phyloP scores from a whole-genome alignment of 2,329 filamentous ascomycete genomes.

The Fusarium verticillioides region DNA sequence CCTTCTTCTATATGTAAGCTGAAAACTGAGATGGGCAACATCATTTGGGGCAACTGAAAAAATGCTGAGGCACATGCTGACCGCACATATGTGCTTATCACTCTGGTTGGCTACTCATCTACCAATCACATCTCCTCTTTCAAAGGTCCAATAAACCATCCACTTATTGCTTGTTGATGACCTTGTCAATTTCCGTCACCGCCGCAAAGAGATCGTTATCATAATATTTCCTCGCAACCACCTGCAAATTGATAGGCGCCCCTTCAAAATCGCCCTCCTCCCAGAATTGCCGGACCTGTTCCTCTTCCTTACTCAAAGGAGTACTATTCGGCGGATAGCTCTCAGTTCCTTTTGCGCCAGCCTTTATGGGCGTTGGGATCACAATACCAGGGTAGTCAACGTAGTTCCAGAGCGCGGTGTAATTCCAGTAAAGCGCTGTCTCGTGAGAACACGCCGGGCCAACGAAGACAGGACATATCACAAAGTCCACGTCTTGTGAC shows the following conservation, averaged over 20 bases:
- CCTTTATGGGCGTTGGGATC: slow-evolving; percentile 47
- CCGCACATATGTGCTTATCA: background rate
- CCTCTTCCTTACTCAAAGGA: background rate
- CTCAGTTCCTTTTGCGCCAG: slow-evolving; percentile 7
- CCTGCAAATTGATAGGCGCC: slow-evolving; percentile 49
- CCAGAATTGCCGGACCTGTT: slow-evolving; percentile 48
- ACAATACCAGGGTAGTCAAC: slow-evolving; percentile 51
- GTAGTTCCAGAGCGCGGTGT: slow-evolving; percentile 52
- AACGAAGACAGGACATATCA: slow-evolving; percentile 39
- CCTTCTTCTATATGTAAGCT: too few relatives aligned
- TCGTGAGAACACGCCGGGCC: slow-evolving; percentile 50
- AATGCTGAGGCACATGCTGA: rapidly evolving
- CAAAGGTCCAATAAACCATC: background rate
- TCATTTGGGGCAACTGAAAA: rapidly evolving
- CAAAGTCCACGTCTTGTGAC: slow-evolving; percentile 49
- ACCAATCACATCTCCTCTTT: background rate
- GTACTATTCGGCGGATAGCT: background rate
- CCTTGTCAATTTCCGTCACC: background rate
- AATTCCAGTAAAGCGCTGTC: slow-evolving; percentile 50
- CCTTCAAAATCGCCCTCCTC: slow-evolving; percentile 49
- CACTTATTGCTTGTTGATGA: background rate
- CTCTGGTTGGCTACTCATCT: background rate
- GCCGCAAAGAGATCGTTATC: slow-evolving; percentile 39
- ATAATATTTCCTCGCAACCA: slow-evolving; percentile 49
- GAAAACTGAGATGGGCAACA: rapidly evolving